phyloP scores from a whole-genome alignment of 805 yeast genomes.

The Teunomyces barrocoloradensis region DNA sequence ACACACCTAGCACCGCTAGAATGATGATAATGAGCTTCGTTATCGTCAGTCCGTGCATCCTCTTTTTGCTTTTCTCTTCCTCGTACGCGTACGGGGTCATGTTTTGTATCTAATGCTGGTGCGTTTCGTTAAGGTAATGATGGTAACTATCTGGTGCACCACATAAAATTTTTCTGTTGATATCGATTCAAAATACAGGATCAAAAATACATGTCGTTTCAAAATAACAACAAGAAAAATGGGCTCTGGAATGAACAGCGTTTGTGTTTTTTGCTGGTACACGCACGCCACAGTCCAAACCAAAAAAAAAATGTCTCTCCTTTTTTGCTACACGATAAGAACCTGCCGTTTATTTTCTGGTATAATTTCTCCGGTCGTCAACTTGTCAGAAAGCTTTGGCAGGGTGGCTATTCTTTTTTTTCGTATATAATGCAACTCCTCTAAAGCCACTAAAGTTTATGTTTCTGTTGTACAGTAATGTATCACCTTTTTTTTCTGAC shows the following conservation, averaged over 20 bases:
- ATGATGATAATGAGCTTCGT: neutral
- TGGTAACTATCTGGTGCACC: neutral
- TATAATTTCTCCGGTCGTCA: too few relatives aligned
- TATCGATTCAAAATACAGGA: constrained; percentile 7
- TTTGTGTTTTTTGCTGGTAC: neutral
- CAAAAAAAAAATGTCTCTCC: too few relatives aligned
- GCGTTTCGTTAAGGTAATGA: neutral
- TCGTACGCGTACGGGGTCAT: constrained; percentile 24
- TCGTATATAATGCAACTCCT: too few relatives aligned
- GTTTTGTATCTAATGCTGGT: constrained; percentile 13
- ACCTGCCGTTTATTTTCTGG: too few relatives aligned
- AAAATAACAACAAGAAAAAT: too few relatives aligned
- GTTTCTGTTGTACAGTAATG: too few relatives aligned
- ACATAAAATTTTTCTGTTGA: constrained; percentile 2
- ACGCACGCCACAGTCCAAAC: neutral
- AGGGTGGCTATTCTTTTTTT: too few relatives aligned
- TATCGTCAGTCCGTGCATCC: neutral
- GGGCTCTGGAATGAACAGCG: too few relatives aligned
- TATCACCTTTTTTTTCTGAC: neutral
- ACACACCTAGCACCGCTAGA: neutral
- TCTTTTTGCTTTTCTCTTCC: constrained; percentile 5
- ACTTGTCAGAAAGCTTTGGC: too few relatives aligned
- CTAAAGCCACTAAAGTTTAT: too few relatives aligned
- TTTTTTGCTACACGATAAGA: too few relatives aligned
- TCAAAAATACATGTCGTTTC: constrained; percentile 35